A percentile compares a stretch with the other conserved stretches of the same genome.
Conservation (phyloP, 306 rosid species). For the Acacia acuminata region DNA sequence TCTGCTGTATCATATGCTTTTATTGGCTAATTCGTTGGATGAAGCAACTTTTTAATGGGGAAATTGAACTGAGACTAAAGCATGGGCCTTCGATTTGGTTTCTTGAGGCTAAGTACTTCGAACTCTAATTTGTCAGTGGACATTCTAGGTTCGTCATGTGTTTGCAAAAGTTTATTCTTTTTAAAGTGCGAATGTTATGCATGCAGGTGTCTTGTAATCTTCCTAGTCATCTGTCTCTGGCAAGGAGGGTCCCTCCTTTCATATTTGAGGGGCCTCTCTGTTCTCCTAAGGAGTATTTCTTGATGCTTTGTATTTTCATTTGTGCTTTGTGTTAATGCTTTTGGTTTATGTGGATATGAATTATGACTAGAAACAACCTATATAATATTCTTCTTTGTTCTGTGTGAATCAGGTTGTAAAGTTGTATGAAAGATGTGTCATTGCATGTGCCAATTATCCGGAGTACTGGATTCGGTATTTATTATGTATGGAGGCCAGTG, state of each 20-base stretch:
- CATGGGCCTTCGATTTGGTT: slow-evolving; percentile 98
- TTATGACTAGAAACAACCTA: neutral
- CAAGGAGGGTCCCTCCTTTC: slow-evolving; percentile 99
- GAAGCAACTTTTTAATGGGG: slow-evolving; percentile 95
- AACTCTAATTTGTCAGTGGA: slow-evolving; percentile 90
- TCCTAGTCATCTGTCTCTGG: slow-evolving; percentile 93
- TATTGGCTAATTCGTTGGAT: slow-evolving; percentile 95
- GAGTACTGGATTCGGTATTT: slow-evolving; percentile 95
- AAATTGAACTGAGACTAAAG: slow-evolving; percentile 99
- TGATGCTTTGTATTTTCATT: slow-evolving; percentile 66
- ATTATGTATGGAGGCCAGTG: slow-evolving; percentile 74
- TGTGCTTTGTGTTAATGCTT: slow-evolving; percentile 50
- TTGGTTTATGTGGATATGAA: slow-evolving; percentile 31
- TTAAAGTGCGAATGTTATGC: slow-evolving; percentile 98
- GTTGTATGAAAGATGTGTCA: slow-evolving; percentile 92
- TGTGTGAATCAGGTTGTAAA: slow-evolving; percentile 75
- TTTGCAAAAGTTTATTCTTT: slow-evolving; percentile 66
- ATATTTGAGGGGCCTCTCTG: slow-evolving; percentile 99
- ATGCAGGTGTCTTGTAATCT: slow-evolving; percentile 97
- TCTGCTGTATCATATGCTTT: slow-evolving; percentile 75
- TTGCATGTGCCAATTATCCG: slow-evolving; percentile 97
- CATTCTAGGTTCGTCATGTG: slow-evolving; percentile 89
- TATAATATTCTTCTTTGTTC: slow-evolving; percentile 8
- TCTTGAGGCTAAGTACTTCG: slow-evolving; percentile 99
- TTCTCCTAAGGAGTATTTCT: slow-evolving; percentile 93